Evolutionary conservation across 2,329 filamentous ascomycete genomes (phyloP), one percentile per base, ranked within the genome.

Genomic region (Venturia oleaginea): DNA sequence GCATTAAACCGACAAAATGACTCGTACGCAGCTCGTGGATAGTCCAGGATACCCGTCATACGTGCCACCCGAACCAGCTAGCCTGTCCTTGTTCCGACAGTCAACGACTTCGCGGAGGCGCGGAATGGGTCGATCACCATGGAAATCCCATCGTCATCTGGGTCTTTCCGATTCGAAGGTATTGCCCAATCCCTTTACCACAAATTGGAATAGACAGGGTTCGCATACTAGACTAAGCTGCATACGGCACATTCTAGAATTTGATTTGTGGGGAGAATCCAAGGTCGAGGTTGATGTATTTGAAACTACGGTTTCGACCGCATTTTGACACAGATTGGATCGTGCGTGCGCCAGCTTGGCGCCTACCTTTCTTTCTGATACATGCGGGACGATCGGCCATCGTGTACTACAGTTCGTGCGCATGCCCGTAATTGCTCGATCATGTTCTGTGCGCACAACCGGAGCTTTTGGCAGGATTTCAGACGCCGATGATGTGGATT

Each of bases 251-350:
- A 13, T 62, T 62, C 61, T 54, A 62, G 61, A 62, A 62, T n/a
- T 7, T 30, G 24, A 27, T 62, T 42, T 34, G 61, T 32, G 61
- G 61, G 42, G 61, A 51, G 24, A 17, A 7, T 48, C 42, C 42
- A 24, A 54, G 46, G 61, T 19, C n/a, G 22, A 27, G n/a, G n/a
- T 27, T 4, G 8, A 27, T 51, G 4, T 62, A 62, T 38, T 30
- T 62, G 61, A 62, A 62, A 62, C 61, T 11, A 10, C 24, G 24
- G 61, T 62, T 62, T 62, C 61, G 32, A 42, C 43, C 19, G 22
- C 46, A 27, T 46, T 46, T 51, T 62, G 42, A 37, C 17, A 62
- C 40, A 60, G 15, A 6, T 30, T 15, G 37, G 42, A 40, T 34
- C 60, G 32, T 48, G 60, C 10, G 27, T 17, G 30, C 6, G 22